phyloP scores from a whole-genome alignment of 306 rosid genomes.

The Glycine tomentella region DNA sequence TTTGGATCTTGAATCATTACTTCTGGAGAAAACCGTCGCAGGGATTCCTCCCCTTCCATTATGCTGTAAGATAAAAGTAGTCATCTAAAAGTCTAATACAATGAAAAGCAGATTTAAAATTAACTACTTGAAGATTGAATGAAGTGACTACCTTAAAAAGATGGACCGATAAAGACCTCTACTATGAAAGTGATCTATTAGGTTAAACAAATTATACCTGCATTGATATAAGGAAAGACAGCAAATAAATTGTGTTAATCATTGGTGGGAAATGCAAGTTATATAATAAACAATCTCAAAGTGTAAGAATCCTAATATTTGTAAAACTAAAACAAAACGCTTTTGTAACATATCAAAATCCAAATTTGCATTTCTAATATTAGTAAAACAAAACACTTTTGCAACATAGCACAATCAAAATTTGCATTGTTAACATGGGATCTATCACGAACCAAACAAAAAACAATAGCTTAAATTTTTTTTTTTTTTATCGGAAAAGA shows the following conservation, averaged over 20 bases:
- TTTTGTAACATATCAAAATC: background rate
- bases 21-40: constrained; percentile 88
- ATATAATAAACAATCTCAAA: background rate
- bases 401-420: constrained; percentile 4
- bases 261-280: constrained; percentile 4
- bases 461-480: too few relatives aligned
- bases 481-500: too few relatives aligned
- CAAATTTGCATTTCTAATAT: background rate
- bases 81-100: constrained; percentile 40
- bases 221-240: constrained; percentile 41
- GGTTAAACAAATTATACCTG: constrained; percentile 86
- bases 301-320: background rate
- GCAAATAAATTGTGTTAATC: constrained; percentile 18
- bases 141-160: constrained; percentile 64
- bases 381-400: background rate
- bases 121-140: constrained; percentile 25
- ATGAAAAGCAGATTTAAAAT: constrained; percentile 22
- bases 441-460: background rate
- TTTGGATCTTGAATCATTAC: constrained; percentile 76
- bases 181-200: constrained; percentile 76
- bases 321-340: constrained; percentile 31
- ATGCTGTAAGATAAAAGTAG: constrained; percentile 65
- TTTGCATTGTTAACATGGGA: background rate
- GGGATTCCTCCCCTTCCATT: constrained; percentile 94
- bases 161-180: constrained; percentile 90